Percentiles rank a stretch among this genome's conserved stretches.
phyloP scores from a whole-genome alignment of 2,329 filamentous ascomycete genomes.

The Colletotrichum graminicola region DNA sequence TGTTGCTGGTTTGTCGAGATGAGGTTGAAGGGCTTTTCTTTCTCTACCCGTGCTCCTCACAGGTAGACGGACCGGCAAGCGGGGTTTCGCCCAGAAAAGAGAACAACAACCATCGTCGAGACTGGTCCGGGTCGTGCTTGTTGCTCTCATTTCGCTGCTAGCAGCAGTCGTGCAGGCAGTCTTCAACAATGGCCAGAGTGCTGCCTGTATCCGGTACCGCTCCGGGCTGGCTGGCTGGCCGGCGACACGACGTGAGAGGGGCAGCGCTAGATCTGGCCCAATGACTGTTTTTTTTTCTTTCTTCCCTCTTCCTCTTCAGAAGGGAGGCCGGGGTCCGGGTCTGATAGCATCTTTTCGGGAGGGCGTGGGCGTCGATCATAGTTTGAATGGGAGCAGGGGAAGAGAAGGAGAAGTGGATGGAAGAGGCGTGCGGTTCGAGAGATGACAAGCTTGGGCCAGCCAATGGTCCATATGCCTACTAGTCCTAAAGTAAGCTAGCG shows the following conservation, averaged over 20 bases:
- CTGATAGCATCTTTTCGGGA: constrained; percentile 26
- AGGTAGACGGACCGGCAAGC: neutral
- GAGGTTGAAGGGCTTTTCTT: constrained; percentile 17
- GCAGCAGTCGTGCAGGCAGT: constrained; percentile 9
- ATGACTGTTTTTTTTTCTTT: constrained; percentile 23
- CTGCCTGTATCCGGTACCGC: neutral
- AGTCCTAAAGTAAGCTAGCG: constrained; percentile 6
- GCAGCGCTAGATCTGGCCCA: constrained; percentile 11
- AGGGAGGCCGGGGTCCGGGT: constrained; percentile 32
- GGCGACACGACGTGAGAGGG: constrained; percentile 6
- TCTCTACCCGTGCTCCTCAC: no score
- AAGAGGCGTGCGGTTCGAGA: constrained; percentile 1
- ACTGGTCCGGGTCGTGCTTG: neutral
- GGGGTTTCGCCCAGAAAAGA: neutral
- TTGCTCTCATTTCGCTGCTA: neutral
- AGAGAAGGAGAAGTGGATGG: constrained; percentile 23
- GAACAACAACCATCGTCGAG: constrained; percentile 26
- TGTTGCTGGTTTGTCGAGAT: constrained; percentile 7
- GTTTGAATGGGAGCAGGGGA: constrained; percentile 32
- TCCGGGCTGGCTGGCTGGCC: constrained; percentile 1
- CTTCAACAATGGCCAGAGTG: constrained; percentile 19
- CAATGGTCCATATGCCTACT: no score
- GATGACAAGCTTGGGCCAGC: constrained; percentile 8
- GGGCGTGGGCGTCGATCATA: constrained; percentile 39
- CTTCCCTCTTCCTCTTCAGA: no score